phyloP scores from a whole-genome alignment of 768 basidiomycete genomes.

The Sutorius australiensis region DNA sequence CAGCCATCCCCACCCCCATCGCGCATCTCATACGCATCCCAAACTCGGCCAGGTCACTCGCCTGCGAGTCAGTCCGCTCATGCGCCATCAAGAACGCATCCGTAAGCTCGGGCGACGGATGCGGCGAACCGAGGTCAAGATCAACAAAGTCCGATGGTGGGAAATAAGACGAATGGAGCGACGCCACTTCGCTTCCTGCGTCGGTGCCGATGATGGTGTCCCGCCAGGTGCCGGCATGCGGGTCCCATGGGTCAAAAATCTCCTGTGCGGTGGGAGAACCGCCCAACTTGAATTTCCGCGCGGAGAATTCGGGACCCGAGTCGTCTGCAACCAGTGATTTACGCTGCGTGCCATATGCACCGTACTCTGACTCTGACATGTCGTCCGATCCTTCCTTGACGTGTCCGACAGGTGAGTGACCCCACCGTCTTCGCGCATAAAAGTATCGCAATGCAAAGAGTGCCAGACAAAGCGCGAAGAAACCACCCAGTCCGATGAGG shows the following conservation, averaged over 20 bases:
- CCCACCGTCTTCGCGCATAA: conserved; percentile 38
- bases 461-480: conserved; percentile 51
- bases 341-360: conserved; percentile 36
- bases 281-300: conserved; percentile 5
- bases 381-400: conserved; percentile 12
- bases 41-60: conserved; percentile 20
- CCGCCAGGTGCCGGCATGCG: conserved; percentile 19
- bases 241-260: conserved; percentile 23
- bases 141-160: conserved; percentile 1
- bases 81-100: conserved; percentile 33
- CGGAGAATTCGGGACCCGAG: conserved; percentile 9
- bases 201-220: conserved; percentile 31
- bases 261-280: conserved; percentile 1
- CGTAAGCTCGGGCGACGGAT: conserved; percentile 25
- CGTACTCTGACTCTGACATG: conserved; percentile 15
- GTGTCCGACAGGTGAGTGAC: conserved; percentile 12
- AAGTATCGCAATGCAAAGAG: conserved; percentile 57
- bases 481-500: conserved; percentile 53
- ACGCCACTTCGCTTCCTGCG: conserved; percentile 10
- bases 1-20: conserved; percentile 37
- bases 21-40: conserved; percentile 3
- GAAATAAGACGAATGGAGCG: conserved; percentile 11
- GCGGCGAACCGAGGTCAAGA: conserved; percentile 18
- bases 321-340: conserved; percentile 20
- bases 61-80: conserved; percentile 18